phyloP scores from a whole-genome alignment of 148 eudicot species.

The Heliamphora exappendiculata region DNA sequence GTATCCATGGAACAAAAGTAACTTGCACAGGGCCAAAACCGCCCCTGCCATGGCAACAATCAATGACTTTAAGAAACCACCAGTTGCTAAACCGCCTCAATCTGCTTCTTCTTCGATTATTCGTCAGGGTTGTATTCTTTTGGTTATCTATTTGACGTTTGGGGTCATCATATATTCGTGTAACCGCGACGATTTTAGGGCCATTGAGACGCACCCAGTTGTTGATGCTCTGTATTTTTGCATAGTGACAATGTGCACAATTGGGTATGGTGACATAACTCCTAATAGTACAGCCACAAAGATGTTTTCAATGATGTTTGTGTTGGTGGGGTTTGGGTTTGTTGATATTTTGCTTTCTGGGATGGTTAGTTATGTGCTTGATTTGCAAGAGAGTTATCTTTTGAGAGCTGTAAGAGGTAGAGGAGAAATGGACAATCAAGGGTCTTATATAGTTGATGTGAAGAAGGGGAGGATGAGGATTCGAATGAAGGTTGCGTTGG shows the following conservation, averaged over 20 bases:
- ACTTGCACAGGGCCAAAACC: constrained; percentile 70
- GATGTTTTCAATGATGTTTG: constrained; percentile 74
- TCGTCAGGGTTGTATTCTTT: constrained; percentile 54
- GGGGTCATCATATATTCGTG: constrained; percentile 64
- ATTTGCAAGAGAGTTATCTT: constrained; percentile 80
- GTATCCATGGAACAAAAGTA: constrained; percentile 28
- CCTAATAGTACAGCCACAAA: constrained; percentile 69
- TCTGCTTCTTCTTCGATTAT: constrained; percentile 42
- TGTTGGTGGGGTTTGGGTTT: constrained; percentile 91
- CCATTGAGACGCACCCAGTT: constrained; percentile 64
- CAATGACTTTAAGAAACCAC: constrained; percentile 33
- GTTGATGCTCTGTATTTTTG: constrained; percentile 96
- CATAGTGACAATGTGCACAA: constrained; percentile 97
- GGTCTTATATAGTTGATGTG: constrained; percentile 59
- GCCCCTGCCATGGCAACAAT: constrained; percentile 91
- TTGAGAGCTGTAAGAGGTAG: constrained; percentile 54
- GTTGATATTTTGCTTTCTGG: constrained; percentile 85
- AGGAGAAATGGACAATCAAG: constrained; percentile 23
- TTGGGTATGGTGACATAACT: constrained; percentile 96
- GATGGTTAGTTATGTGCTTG: constrained; percentile 88
- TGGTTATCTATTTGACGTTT: constrained; percentile 59
- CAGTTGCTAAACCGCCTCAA: constrained; percentile 30
- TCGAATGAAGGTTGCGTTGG: constrained; percentile 83
- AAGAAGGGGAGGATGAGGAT: constrained; percentile 99
- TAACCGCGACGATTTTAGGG: constrained; percentile 43